phyloP scores from a whole-genome alignment of 2,329 filamentous ascomycete species.

The Ceratocystis cubensis region DNA sequence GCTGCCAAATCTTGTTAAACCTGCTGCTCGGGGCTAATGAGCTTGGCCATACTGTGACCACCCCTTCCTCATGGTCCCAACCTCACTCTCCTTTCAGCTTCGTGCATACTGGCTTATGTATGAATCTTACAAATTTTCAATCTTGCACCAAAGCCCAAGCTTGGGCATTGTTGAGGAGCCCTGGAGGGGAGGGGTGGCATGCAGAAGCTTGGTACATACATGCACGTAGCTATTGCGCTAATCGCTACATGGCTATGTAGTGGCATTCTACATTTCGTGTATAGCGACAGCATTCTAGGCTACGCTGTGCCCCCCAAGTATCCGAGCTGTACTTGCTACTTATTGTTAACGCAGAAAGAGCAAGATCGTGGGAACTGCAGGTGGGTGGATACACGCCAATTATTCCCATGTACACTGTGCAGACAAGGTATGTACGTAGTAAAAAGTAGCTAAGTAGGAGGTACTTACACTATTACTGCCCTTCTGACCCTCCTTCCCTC shows the following conservation, averaged over 20 bases:
- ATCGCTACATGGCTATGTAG: background rate
- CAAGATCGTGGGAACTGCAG: background rate
- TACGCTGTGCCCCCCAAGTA: too few relatives aligned
- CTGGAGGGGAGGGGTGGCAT: background rate
- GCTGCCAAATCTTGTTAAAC: too few relatives aligned
- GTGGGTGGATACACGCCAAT: background rate
- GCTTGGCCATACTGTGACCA: background rate
- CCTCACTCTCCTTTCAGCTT: constrained; percentile 17
- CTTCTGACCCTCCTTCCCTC: background rate
- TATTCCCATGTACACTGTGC: background rate
- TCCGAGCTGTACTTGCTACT: too few relatives aligned
- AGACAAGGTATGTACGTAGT: background rate
- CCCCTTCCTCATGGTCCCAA: constrained; percentile 15
- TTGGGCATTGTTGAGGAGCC: constrained; percentile 12
- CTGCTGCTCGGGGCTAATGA: background rate
- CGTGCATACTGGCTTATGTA: constrained; percentile 12
- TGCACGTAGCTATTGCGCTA: background rate
- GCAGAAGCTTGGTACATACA: background rate
- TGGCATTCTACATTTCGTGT: too few relatives aligned
- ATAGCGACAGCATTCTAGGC: too few relatives aligned
- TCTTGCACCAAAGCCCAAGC: background rate
- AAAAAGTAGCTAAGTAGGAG: background rate
- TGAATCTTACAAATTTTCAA: background rate
- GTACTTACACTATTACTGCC: background rate
- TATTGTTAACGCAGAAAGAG: background rate